A percentile compares a stretch with the other conserved stretches of the same genome.
Evolutionary conservation across 73 alveolate species (phyloP).

Genomic region (Symbiodinium natans): DNA sequence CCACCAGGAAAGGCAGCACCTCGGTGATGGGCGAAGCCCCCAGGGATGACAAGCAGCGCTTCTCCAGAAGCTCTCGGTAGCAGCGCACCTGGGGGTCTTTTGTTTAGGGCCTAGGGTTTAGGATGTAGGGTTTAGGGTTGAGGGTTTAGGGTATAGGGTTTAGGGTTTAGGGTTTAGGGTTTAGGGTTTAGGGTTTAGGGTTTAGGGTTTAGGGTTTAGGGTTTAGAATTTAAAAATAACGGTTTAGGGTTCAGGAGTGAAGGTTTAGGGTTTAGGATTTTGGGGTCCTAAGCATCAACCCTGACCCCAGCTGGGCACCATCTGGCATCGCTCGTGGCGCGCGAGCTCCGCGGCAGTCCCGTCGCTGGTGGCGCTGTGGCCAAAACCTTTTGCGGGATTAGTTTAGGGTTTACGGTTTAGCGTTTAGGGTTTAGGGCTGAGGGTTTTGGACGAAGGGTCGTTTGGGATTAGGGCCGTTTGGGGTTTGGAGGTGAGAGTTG

Average conservation of each 20-base stretch:
- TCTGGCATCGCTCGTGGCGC: neutral
- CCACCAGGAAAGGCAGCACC: neutral
- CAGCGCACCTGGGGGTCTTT: neutral
- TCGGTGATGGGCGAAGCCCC: neutral
- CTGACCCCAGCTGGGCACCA: neutral
- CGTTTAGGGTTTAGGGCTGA: too few species aligned
- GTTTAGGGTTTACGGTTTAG: too few species aligned
- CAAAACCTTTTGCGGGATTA: neutral
- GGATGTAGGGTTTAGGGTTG: too few species aligned
- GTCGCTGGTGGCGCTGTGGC: neutral
- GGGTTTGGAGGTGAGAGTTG: too few species aligned
- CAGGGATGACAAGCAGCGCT: neutral
- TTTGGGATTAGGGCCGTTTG: too few species aligned
- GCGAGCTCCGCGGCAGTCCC: neutral
- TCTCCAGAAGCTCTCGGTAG: neutral
- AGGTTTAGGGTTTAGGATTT: neutral
- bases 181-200: neutral
- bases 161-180: neutral
- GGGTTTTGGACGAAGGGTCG: too few species aligned
- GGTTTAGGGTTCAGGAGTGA: neutral
- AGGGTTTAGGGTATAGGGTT: too few species aligned
- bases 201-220: neutral
- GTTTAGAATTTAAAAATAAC: neutral
- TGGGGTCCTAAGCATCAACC: neutral
- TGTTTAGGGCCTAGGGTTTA: too few species aligned